Base-by-base conservation (phyloP, 1,284 basidiomycete species). In the Puccinia triticina region DNA sequence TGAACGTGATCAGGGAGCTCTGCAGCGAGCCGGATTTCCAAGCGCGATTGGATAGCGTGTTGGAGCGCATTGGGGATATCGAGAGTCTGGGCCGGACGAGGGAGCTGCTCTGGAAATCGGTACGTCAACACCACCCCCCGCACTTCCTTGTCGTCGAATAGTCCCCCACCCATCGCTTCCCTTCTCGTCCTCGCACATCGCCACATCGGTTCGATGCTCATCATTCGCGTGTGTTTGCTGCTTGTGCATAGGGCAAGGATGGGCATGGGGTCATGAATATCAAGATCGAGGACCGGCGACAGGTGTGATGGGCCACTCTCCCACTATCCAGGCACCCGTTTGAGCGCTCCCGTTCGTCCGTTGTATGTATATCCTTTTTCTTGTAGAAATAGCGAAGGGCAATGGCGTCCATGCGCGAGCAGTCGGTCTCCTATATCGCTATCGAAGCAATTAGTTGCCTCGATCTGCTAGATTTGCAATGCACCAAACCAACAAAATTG, bases 1-100 rank as follows among this genome's bases (percentile, higher is more conserved):
- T 82, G 37, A 82, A 82, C 55, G 80, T 69, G 10, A 82, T 82
- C 46, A 50, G 64, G 26, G 61, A 82, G 37, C 72, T 82, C 21
- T 82, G 80, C 34, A 75, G 67, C 50, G 72, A 82, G 46, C 72
- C 72, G 21, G 80, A 69, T 55, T 82, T 82, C 57, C 71, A 82
- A 14, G 80, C 69, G 21, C 71, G 53, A 29, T 53, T 82, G 29
- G 80, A 82, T 32, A 82, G 46, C 43, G 80, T 82, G 1, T 64
- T 82, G 46, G 61, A 76, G n/a, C 34, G 80, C 29, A 76, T 82
- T 55, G 40, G 73, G 10, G 80, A 61, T 57, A 82, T 82, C 50
- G 80, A 82, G 26, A 82, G 80, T 72, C 40, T 82, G 18, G 80
- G 80, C 37, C 72, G 80, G 40, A 82, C 80, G n/a, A 34, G 80